Base-by-base conservation (phyloP, 2,329 filamentous ascomycete species). In the Aspergillus hortae region DNA sequence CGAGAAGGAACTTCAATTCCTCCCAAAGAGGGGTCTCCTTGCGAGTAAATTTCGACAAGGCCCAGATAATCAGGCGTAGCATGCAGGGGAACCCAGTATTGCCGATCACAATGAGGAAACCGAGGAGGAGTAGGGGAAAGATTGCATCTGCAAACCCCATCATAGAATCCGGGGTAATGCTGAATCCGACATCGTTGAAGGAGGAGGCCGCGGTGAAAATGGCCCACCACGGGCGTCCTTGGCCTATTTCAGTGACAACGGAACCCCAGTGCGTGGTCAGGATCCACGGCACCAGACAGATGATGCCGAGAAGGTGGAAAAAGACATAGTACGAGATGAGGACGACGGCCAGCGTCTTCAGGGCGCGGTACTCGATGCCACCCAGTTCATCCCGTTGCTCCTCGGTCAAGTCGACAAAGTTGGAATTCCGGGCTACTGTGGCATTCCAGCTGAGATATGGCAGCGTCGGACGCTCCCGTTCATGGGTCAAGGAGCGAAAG, bases 361-460 rank as follows among this genome's bases (percentile, higher is more conserved):
- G 70, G 0, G 92, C 89, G 5, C 94, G 87, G 66, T 99, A 99
- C 69, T 99, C 94, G 57, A 99, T 96, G 17, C 94, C 94, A 10
- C 94, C 94, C 2, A 99, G 76, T 70, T 99, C 94, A 67, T 99
- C 92, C 59, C 94, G 84, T 71, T 99, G 91, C 57, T 94, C 90
- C 60, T 95, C 88, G 0, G 88, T 89, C 58, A 99, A 72, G 60
- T 92, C 90, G 11, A 94, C 81, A 65, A 97, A 99, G 35, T 89
- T 87, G 10, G 92, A 97, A 69, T 99, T 99, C 56, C 94, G 85
- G 21, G 88, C 92, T 49, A 96, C 82, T 0, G 94, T 99, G 2
- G 94, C 90, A 54, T 92, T 87, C 82, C 90, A 97, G 69, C 90
- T 96, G 47, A 99, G 81, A 69, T 99, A 99, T 0, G 94, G 94